Conservation (phyloP, 148 eudicot species). For the Pharnaceum exiguum region DNA sequence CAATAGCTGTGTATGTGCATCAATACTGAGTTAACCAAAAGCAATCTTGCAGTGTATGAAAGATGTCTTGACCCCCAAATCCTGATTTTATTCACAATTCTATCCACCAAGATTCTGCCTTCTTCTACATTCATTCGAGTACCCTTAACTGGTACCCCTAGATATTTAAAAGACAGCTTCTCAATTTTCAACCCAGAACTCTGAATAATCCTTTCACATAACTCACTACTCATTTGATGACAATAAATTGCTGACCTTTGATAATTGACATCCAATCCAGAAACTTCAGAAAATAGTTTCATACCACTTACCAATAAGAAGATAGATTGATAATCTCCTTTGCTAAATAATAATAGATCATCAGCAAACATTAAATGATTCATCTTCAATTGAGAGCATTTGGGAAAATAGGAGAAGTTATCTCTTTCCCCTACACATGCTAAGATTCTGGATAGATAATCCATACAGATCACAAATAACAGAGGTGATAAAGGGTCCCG, state of each 20-base stretch:
- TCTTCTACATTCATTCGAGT: too few relatives aligned
- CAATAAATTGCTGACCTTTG: background rate
- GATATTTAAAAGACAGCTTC: background rate
- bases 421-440: background rate
- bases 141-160: background rate
- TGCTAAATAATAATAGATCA: background rate
- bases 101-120: too few relatives aligned
- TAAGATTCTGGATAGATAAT: background rate
- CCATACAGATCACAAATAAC: background rate
- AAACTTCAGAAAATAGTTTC: background rate
- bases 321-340: background rate
- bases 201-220: background rate
- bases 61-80: too few relatives aligned
- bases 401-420: background rate
- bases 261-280: background rate
- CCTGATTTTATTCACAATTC: too few relatives aligned
- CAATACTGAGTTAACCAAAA: too few relatives aligned
- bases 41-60: too few relatives aligned
- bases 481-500: background rate
- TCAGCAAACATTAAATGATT: too few relatives aligned
- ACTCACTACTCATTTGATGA: background rate
- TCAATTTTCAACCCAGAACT: background rate
- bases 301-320: background rate
- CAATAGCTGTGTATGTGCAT: too few relatives aligned
- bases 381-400: background rate